Evolutionary conservation across 2,329 filamentous ascomycete genomes (phyloP).

Genomic region (Paecilomyces sp.): DNA sequence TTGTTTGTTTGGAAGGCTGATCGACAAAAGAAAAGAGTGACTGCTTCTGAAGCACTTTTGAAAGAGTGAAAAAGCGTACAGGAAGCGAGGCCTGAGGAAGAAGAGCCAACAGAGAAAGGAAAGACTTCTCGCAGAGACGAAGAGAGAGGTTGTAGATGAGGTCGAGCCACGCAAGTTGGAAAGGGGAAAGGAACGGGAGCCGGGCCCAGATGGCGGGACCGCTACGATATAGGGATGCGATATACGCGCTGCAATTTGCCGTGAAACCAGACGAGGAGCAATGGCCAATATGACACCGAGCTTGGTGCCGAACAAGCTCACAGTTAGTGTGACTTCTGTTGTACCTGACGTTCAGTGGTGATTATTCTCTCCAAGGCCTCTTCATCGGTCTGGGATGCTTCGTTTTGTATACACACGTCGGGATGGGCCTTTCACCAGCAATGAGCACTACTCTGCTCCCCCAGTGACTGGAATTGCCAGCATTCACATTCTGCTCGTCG

Average conservation of each 20-base stretch:
- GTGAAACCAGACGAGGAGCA: neutral
- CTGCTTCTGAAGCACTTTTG: conserved; percentile 11
- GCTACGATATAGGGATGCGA: neutral
- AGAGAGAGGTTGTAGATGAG: neutral
- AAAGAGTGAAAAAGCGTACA: conserved; percentile 16
- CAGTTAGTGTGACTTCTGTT: neutral
- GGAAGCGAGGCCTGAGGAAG: conserved; percentile 5
- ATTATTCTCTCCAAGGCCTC: neutral
- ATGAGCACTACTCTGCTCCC: neutral
- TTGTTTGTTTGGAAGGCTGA: conserved; percentile 5
- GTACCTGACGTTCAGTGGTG: neutral
- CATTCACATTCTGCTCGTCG: neutral
- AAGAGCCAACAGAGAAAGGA: neutral
- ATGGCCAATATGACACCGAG: neutral
- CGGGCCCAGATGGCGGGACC: neutral
- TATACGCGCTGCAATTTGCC: neutral
- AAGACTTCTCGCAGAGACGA: neutral
- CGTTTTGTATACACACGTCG: neutral
- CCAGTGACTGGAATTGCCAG: neutral
- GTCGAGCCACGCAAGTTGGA: neutral
- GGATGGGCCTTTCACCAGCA: neutral
- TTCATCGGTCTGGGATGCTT: neutral
- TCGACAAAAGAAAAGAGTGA: conserved; percentile 8
- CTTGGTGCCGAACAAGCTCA: neutral
- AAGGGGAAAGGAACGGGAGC: neutral